These are phyloP conservation scores for Lepiota subincarnata DNA, from an alignment of 768 basidiomycete genomes.

Conservation along the genomic window DNA sequence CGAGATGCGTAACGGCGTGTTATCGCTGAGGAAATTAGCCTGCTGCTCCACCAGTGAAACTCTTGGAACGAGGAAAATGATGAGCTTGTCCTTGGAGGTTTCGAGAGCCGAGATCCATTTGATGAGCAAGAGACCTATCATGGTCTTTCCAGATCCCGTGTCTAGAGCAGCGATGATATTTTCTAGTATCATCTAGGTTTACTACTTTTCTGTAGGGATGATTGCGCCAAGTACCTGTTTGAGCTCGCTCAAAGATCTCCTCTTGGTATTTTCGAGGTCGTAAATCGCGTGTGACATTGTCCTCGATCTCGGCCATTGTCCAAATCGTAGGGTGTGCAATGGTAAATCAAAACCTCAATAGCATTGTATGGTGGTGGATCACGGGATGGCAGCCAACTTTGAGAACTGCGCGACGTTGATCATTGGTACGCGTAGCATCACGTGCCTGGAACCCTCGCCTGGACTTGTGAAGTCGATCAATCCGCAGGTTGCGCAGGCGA, in stretches of 20 bases:
- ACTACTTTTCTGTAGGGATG: background rate
- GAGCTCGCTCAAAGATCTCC: constrained; percentile 62
- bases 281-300: background rate
- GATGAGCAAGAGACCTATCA: constrained; percentile 70
- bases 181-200: constrained; percentile 20
- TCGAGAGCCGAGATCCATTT: constrained; percentile 65
- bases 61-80: constrained; percentile 82
- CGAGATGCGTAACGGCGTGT: constrained; percentile 63
- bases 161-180: constrained; percentile 75
- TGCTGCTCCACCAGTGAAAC: constrained; percentile 86
- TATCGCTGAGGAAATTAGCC: constrained; percentile 55
- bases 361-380: background rate
- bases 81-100: constrained; percentile 48
- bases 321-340: background rate
- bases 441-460: background rate
- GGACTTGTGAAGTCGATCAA: background rate
- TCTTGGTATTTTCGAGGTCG: constrained; percentile 60
- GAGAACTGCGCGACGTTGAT: background rate
- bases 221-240: constrained; percentile 31
- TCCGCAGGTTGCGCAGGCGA: constrained; percentile 12
- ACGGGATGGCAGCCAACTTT: background rate
- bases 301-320: background rate
- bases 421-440: background rate
- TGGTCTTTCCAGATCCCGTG: constrained; percentile 78
- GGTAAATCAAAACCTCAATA: background rate